A percentile compares a stretch with the other conserved stretches of the same genome.
Evolutionary conservation across 257 asterid genomes (phyloP).

Genomic region (Solanum appendiculatum): DNA sequence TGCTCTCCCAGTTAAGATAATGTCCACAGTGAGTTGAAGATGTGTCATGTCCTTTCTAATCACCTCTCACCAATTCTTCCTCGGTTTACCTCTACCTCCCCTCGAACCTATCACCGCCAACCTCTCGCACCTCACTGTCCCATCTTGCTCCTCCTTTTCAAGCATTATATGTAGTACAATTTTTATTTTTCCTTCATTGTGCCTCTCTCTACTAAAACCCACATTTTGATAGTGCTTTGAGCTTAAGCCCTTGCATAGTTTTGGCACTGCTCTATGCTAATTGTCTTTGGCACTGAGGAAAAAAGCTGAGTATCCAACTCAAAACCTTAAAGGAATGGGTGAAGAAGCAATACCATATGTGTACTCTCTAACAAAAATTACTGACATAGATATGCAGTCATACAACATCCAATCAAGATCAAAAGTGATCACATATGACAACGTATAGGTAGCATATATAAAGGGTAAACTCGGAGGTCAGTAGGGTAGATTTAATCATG

Average conservation of each 20-base stretch:
- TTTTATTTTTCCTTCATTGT: not conserved
- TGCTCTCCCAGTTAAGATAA: not conserved
- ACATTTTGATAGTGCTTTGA: not conserved
- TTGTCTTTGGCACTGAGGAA: not conserved
- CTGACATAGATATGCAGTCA: not conserved
- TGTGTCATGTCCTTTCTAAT: not conserved
- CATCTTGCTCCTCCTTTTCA: not conserved
- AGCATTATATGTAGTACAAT: not conserved
- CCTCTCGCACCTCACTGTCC: not conserved
- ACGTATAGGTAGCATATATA: not conserved
- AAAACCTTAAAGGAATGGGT: not conserved
- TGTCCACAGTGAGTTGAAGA: not conserved
- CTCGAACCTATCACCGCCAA: not conserved
- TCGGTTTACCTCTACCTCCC: not conserved
- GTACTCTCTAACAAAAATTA: not conserved
- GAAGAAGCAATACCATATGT: not conserved
- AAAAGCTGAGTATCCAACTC: not conserved
- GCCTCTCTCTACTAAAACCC: not conserved
- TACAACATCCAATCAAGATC: not conserved
- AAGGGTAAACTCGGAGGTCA: not conserved
- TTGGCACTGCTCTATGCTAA: not conserved
- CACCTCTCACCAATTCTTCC: not conserved
- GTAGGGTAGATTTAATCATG: not conserved
- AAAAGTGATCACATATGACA: not conserved
- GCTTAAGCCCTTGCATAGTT: not conserved